Conservation (phyloP, 805 yeast genomes). For the Yarrowia sp. region DNA sequence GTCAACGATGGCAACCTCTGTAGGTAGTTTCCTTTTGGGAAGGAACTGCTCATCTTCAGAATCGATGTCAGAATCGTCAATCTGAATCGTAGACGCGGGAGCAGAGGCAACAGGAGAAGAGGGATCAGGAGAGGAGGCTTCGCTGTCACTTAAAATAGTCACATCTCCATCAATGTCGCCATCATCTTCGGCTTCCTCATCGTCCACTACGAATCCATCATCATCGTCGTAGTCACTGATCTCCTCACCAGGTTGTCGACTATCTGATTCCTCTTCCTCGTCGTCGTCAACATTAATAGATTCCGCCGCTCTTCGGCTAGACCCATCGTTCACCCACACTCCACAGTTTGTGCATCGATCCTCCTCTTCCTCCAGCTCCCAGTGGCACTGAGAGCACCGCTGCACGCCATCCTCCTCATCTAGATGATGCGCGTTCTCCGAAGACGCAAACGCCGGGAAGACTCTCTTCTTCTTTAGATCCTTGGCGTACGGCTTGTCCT, state of each 20-base stretch:
- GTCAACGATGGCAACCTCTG: not conserved
- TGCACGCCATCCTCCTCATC: constrained; percentile 34
- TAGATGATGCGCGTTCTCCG: not conserved
- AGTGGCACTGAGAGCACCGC: constrained; percentile 28
- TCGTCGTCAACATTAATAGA: constrained; percentile 3
- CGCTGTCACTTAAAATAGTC: constrained; percentile 9
- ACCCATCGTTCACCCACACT: constrained; percentile 22
- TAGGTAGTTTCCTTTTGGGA: constrained; percentile 5
- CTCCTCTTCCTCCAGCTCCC: constrained; percentile 36
- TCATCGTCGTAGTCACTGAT: constrained; percentile 22
- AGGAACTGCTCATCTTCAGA: constrained; percentile 23
- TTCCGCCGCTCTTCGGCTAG: not conserved
- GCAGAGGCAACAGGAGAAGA: no score
- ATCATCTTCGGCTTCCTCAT: constrained; percentile 10
- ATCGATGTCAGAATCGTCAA: constrained; percentile 28
- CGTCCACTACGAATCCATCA: constrained; percentile 20
- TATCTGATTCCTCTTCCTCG: constrained; percentile 1
- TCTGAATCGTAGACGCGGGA: not conserved
- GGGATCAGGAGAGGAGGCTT: constrained; percentile 11
- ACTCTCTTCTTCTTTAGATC: constrained; percentile 1
- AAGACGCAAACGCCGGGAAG: not conserved
- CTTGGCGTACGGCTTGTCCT: constrained; percentile 11
- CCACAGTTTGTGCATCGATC: constrained; percentile 21
- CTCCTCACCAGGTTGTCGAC: constrained; percentile 12
- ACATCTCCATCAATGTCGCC: constrained; percentile 9